Evolutionary conservation across 75 land plant genomes (phyloP), one percentile per base, ranked within the genome.

Genomic region (Isoetes taiwanensis): DNA sequence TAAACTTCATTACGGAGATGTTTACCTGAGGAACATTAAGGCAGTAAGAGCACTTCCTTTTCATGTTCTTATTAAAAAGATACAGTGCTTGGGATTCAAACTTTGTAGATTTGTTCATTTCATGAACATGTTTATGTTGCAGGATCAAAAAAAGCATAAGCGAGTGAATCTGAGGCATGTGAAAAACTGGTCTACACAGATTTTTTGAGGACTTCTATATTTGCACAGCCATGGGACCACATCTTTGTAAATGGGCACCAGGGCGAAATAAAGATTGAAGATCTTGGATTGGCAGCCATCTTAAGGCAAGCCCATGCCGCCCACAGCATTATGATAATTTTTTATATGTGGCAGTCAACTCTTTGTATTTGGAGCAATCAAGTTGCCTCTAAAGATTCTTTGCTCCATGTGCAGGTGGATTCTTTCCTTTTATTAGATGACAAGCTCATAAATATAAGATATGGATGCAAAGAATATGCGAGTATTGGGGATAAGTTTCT

Each of bases 1-100:
- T 90, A 68, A 90, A 90, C 62, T 90, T 90, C 76, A 83, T 90
- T 62, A 90, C 97, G 2, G 97, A 90, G 67, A 66, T 90, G 69
- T 86, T 90, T 63, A 90, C 94, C 20, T 90, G 94, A 23, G 94
- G 97, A 43, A 83, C 88, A 6, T 68, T 90, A 25, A 70, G 88
- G 68, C 89, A 86, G 94, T 89, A 82, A 71, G 68, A 64, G 19
- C 8, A 32, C 6, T 37, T 37, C 14, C 38, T n/a, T n/a, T n/a
- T n/a, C n/a, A n/a, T n/a, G n/a, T n/a, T n/a, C n/a, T n/a, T n/a
- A n/a, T n/a, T n/a, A n/a, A n/a, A n/a, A n/a, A n/a, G n/a, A n/a
- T n/a, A n/a, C n/a, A n/a, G n/a, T n/a, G n/a, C n/a, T n/a, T n/a
- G n/a, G n/a, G n/a, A n/a, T n/a, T 20, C 24, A 16, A 19, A 16